A percentile compares a stretch with the other conserved stretches of the same genome.
phyloP scores from a whole-genome alignment of 176 grass and related monocot species.

The Tuctoria greenei region DNA sequence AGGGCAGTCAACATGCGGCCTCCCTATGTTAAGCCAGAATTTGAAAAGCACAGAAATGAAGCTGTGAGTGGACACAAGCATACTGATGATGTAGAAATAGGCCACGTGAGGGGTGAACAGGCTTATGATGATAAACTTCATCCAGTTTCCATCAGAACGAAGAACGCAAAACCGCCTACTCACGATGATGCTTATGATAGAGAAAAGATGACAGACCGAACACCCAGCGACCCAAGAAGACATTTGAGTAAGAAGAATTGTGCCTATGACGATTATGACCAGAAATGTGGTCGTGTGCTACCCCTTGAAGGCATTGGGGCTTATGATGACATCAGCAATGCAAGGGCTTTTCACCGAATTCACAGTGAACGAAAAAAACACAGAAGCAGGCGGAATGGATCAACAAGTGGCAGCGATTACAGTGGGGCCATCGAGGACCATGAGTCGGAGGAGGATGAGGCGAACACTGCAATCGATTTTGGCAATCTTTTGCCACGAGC shows the following conservation, averaged over 20 bases:
- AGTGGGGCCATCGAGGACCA: slow-evolving; percentile 1
- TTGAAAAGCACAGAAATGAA: slow-evolving; percentile 24
- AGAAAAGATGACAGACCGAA: slow-evolving; percentile 40
- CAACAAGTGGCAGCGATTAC: slow-evolving; percentile 35
- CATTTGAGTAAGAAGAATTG: slow-evolving; percentile 47
- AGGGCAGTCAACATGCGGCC: slow-evolving; percentile 48
- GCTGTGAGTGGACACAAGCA: slow-evolving; percentile 19
- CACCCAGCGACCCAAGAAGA: slow-evolving; percentile 41
- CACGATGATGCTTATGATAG: slow-evolving; percentile 24
- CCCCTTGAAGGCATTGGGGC: slow-evolving; percentile 21
- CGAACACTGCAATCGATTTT: slow-evolving; percentile 55
- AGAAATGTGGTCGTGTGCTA: background rate
- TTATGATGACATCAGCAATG: slow-evolving; percentile 42
- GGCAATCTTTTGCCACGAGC: slow-evolving; percentile 60
- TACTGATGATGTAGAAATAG: slow-evolving; percentile 17
- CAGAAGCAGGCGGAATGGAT: slow-evolving; percentile 40
- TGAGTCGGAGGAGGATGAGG: slow-evolving; percentile 51
- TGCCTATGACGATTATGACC: slow-evolving; percentile 35
- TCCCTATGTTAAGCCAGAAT: slow-evolving; percentile 74
- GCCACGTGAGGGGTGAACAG: slow-evolving; percentile 17
- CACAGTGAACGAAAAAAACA: slow-evolving; percentile 38
- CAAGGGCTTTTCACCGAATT: slow-evolving; percentile 29
- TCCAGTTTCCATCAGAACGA: slow-evolving; percentile 65
- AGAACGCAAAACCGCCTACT: slow-evolving; percentile 42
- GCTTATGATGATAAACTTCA: slow-evolving; percentile 29